A percentile compares a stretch with the other conserved stretches of the same genome.
Conservation (phyloP, 2,329 filamentous ascomycete genomes). For the Cyanodermella asteris region DNA sequence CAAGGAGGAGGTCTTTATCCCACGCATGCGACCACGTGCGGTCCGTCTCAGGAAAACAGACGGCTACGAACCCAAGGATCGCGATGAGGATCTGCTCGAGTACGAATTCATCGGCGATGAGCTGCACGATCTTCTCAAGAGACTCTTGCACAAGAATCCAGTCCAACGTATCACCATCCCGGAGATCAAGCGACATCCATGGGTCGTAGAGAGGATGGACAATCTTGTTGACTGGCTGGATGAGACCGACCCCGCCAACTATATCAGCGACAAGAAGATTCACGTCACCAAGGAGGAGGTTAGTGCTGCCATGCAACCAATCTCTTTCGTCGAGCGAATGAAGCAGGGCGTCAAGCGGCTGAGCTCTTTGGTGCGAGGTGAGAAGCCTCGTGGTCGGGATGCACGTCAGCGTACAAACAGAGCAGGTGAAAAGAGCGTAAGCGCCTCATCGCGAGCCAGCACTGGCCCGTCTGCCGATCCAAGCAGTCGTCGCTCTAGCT, state of each 20-base stretch:
- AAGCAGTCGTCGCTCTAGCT: slow-evolving; percentile 27
- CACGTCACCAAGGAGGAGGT: slow-evolving; percentile 83
- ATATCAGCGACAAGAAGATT: slow-evolving; percentile 62
- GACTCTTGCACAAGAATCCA: slow-evolving; percentile 75
- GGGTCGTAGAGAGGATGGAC: slow-evolving; percentile 60
- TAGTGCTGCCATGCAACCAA: slow-evolving; percentile 69
- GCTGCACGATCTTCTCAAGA: slow-evolving; percentile 53
- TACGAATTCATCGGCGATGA: slow-evolving; percentile 74
- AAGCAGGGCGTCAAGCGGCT: slow-evolving; percentile 41
- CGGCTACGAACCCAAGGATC: slow-evolving; percentile 26
- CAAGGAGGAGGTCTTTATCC: slow-evolving; percentile 79
- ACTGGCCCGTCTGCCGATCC: slow-evolving; percentile 33
- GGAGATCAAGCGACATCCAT: slow-evolving; percentile 84
- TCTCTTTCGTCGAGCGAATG: slow-evolving; percentile 69
- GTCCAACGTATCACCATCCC: slow-evolving; percentile 68
- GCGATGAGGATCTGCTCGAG: slow-evolving; percentile 53
- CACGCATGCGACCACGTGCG: slow-evolving; percentile 58
- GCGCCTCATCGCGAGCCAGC: slow-evolving; percentile 30
- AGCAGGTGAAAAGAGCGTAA: slow-evolving; percentile 32
- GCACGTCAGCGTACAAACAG: no score
- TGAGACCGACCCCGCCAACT: slow-evolving; percentile 66
- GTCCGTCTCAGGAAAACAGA: slow-evolving; percentile 26
- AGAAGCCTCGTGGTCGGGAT: slow-evolving; percentile 26
- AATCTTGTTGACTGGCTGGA: slow-evolving; percentile 72
- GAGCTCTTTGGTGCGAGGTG: slow-evolving; percentile 10